Evolutionary conservation across 495 filamentous ascomycete species (phyloP).

Genomic region (Neurospora sp.): DNA sequence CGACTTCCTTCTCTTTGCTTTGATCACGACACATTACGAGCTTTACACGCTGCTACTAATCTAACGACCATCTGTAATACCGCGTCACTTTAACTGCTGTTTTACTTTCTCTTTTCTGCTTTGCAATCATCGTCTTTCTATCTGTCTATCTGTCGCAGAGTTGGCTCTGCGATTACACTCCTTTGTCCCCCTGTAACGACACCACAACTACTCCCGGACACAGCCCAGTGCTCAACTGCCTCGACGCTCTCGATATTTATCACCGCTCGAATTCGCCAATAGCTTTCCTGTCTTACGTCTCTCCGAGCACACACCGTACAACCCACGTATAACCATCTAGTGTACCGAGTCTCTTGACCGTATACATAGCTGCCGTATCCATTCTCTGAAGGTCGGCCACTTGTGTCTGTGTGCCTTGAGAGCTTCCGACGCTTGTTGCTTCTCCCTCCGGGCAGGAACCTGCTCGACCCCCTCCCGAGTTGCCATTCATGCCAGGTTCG

Average conservation of each 20-base stretch:
- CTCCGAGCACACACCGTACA: neutral
- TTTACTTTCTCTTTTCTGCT: neutral
- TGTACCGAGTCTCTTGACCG: neutral
- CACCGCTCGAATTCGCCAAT: neutral
- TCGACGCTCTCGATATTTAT: neutral
- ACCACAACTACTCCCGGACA: neutral
- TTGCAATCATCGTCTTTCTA: neutral
- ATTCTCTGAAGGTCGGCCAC: neutral
- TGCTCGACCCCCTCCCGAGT: constrained; percentile 17
- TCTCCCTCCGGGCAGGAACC: constrained; percentile 25
- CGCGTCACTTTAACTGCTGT: neutral
- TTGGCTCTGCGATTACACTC: neutral
- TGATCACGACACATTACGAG: neutral
- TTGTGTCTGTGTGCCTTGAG: neutral
- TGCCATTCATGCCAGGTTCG: constrained; percentile 39
- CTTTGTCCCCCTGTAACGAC: neutral
- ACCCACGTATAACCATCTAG: neutral
- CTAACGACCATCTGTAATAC: neutral
- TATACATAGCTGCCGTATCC: neutral
- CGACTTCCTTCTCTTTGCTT: neutral
- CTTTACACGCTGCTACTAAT: neutral
- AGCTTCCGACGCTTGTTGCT: constrained; percentile 1
- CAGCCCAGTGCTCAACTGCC: neutral
- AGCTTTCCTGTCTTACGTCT: neutral
- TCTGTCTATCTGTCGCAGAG: neutral